phyloP scores from a whole-genome alignment of 305 asterid genomes.

The Solanum hybrid region DNA sequence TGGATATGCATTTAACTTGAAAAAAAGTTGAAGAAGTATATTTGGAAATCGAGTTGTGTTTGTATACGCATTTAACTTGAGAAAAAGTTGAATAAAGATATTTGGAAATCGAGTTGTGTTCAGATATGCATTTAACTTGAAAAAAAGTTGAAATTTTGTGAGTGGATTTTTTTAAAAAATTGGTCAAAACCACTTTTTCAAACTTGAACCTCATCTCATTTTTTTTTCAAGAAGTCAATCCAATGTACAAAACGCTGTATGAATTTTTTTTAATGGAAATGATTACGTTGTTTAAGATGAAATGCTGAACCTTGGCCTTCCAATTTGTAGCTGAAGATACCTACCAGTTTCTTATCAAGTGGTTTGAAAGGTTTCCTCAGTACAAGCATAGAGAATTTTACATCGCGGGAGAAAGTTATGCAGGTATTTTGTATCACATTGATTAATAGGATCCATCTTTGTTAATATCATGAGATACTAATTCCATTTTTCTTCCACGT shows the following conservation, averaged over 20 bases:
- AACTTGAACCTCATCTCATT: not conserved
- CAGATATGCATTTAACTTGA: not conserved
- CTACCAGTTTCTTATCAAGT: constrained; percentile 47
- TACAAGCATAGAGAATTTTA: constrained; percentile 63
- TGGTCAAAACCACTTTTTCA: not conserved
- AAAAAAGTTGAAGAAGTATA: not conserved
- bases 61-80: not conserved
- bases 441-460: not conserved
- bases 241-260: not conserved
- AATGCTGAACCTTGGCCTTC: not conserved
- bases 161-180: not conserved
- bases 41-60: not conserved
- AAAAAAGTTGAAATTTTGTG: not conserved
- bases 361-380: constrained; percentile 81
- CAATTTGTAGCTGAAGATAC: constrained; percentile 54
- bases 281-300: not conserved
- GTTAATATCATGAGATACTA: not conserved
- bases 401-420: constrained; percentile 80
- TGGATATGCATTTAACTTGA: not conserved
- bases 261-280: not conserved
- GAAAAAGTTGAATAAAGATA: not conserved
- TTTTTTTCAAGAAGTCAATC: not conserved
- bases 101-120: not conserved
- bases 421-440: constrained; percentile 27
- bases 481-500: not conserved